Evolutionary conservation across 345 rosid species (phyloP).

Genomic region (Murraya koenigii): DNA sequence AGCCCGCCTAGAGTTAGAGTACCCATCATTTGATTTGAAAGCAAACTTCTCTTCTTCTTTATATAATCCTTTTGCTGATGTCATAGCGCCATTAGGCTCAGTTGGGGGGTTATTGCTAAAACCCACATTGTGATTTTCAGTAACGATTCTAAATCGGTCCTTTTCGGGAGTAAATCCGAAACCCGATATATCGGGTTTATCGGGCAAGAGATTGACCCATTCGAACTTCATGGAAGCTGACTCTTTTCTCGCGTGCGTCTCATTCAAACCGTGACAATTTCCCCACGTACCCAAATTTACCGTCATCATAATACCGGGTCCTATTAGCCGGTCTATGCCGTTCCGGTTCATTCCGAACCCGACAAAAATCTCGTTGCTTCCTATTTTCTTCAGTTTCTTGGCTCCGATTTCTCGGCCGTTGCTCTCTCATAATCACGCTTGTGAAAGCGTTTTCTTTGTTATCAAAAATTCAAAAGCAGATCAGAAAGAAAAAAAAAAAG

Average conservation of each 20-base stretch:
- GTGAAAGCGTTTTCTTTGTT: not conserved
- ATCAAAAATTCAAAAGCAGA: not conserved
- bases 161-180: not conserved
- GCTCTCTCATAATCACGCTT: not conserved
- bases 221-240: conserved; percentile 30
- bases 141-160: not conserved
- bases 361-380: not conserved
- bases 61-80: not conserved
- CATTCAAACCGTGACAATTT: conserved; percentile 23
- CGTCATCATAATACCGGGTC: not conserved
- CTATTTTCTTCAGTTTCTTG: not conserved
- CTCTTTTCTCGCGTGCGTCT: conserved; percentile 14
- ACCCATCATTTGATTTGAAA: not conserved
- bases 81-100: not conserved
- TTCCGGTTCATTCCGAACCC: not conserved
- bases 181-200: not conserved
- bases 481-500: not conserved
- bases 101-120: not conserved
- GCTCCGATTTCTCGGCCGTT: not conserved
- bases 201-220: conserved; percentile 33
- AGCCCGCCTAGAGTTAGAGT: not conserved
- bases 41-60: not conserved
- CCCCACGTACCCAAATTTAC: not conserved
- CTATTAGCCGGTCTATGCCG: not conserved
- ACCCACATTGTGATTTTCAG: not conserved